Evolutionary conservation across 805 yeast species (phyloP), one percentile per base, ranked within the genome.

Genomic region (Nakazawaea ernobii): DNA sequence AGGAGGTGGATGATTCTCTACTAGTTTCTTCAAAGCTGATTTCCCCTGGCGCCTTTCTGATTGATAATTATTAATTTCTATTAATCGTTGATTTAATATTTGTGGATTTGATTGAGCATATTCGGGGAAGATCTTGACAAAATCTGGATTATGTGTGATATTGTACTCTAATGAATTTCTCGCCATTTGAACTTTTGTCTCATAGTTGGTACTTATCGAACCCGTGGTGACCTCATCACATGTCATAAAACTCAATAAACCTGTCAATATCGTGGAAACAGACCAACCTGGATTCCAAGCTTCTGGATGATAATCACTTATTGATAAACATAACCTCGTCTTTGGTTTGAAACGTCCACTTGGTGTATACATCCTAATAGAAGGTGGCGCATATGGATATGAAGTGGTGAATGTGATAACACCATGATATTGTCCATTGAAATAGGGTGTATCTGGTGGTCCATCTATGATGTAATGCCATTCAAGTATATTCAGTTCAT

Each of bases 261-360:
- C 98, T 9, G 82, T 86, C 55, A 91, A 71, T 17, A 91, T 91
- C 0, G 97, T 90, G 32, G 88, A 73, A 26, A 91, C 97, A 39
- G 90, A 81, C 97, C 97, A 91, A 6, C 95, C 89, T 1, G 98
- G 97, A 63, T 91, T 90, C 98, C 98, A 91, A 1, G 85, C 70
- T 62, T 90, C 94, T 3, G 96, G 97, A 57, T 91, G 98, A 63
- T 80, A 91, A 66, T 91, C 97, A 58, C 95, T 84, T 84, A 91
- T 90, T n/a, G 91, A 82, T 42, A 91, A 70, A 66, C 98, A 91
- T 27, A 91, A 72, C 42, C 96, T 70, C 3, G 89, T 82, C 61
- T 87, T 87, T 48, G 89, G 77, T 49, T 81, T 79, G 62, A 91
- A 91, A 43, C 96, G 72, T 4, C 97, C 97, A 56, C 83, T 86